A percentile compares a stretch with the other conserved stretches of the same genome.
phyloP scores from a whole-genome alignment of 257 asterid species.

The Primulina eburnea region DNA sequence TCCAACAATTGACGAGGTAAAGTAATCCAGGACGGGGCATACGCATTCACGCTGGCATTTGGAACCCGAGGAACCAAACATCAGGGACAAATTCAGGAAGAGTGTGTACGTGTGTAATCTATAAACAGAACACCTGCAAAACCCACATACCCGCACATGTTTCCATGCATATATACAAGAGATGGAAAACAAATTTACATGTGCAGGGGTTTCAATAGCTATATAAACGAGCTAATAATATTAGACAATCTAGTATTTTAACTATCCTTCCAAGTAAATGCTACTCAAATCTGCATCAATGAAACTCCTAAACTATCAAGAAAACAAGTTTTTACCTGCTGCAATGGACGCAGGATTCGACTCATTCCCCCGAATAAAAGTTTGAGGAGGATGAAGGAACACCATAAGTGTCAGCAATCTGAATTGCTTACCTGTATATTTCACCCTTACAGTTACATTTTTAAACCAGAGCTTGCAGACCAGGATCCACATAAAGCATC shows the following conservation, averaged over 20 bases:
- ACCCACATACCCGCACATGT: too few species aligned
- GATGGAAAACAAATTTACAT: too few species aligned
- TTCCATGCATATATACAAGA: too few species aligned
- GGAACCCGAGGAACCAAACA: too few species aligned
- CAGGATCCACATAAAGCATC: conserved; percentile 31
- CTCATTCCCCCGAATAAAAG: not conserved
- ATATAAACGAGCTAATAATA: too few species aligned
- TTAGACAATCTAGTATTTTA: not conserved
- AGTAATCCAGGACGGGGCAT: too few species aligned
- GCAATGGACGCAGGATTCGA: not conserved
- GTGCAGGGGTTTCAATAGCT: not conserved
- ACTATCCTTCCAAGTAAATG: not conserved
- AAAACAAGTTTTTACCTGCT: not conserved
- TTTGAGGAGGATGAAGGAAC: not conserved
- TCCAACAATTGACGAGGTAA: too few species aligned
- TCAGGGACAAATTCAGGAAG: too few species aligned
- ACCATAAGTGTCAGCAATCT: not conserved
- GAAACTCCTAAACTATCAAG: not conserved
- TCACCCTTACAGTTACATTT: conserved; percentile 22
- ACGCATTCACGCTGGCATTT: too few species aligned
- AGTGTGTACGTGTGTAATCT: too few species aligned
- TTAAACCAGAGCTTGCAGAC: conserved; percentile 23
- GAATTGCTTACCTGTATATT: conserved; percentile 19
- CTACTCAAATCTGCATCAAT: not conserved
- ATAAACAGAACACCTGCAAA: too few species aligned